phyloP scores from a whole-genome alignment of 2,329 filamentous ascomycete genomes.

The Colletotrichum noveboracense region DNA sequence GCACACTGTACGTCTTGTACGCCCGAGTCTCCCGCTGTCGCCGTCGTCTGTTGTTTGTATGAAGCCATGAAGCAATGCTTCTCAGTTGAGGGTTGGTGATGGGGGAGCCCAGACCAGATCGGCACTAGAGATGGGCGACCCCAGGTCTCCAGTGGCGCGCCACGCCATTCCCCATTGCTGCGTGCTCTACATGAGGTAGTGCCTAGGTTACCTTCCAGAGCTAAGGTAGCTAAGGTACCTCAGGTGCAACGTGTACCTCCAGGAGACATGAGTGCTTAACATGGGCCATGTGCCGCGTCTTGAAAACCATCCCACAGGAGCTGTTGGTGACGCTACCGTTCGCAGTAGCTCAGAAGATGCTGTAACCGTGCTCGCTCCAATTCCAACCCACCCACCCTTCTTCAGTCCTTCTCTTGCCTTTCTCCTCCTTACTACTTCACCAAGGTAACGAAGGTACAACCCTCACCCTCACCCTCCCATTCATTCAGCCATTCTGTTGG shows the following conservation, averaged over 20 bases:
- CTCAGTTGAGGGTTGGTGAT: not conserved
- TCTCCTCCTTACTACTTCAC: not conserved
- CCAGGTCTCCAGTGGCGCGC: not conserved
- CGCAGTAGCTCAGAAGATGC: not conserved
- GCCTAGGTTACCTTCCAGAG: not conserved
- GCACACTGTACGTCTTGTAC: not conserved
- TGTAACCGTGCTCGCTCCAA: not conserved
- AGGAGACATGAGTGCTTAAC: not conserved
- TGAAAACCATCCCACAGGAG: not conserved
- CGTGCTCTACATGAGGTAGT: not conserved
- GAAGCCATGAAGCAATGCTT: not conserved
- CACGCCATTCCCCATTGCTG: not conserved
- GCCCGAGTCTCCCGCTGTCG: not conserved
- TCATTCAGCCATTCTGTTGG: not conserved
- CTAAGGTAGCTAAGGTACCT: not conserved
- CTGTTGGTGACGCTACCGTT: not conserved
- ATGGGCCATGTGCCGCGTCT: not conserved
- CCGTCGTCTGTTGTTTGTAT: not conserved
- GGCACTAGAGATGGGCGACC: not conserved
- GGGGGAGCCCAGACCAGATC: conserved; percentile 3
- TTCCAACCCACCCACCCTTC: not conserved
- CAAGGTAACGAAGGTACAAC: not conserved
- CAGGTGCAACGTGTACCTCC: not conserved
- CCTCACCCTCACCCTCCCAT: not conserved
- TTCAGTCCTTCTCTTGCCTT: not conserved